These are phyloP conservation scores for Kodamaea alishanica DNA, from an alignment of 1,139 yeast species.

Conservation along the genomic window DNA sequence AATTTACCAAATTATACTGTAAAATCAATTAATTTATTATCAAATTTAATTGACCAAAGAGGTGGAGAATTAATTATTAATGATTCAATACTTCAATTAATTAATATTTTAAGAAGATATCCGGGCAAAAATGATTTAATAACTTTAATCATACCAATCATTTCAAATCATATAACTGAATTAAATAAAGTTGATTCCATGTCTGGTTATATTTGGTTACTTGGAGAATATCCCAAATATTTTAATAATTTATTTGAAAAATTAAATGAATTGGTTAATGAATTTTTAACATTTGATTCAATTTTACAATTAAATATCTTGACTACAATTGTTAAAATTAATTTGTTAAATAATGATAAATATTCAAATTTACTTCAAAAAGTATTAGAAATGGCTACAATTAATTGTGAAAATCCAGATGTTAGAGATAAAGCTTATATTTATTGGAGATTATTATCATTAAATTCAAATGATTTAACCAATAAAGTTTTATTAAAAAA, in stretches of 20 bases:
- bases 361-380: slow-evolving; percentile 57
- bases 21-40: slow-evolving; percentile 72
- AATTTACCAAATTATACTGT: slow-evolving; percentile 60
- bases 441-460: slow-evolving; percentile 87
- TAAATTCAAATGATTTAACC: slow-evolving; percentile 34
- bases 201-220: slow-evolving; percentile 80
- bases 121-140: slow-evolving; percentile 57
- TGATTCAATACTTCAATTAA: slow-evolving; percentile 73
- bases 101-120: slow-evolving; percentile 76
- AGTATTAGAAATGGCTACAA: slow-evolving; percentile 73
- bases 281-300: slow-evolving; percentile 71
- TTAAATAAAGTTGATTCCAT: slow-evolving; percentile 61
- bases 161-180: slow-evolving; percentile 57
- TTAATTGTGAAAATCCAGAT: slow-evolving; percentile 82
- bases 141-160: slow-evolving; percentile 66
- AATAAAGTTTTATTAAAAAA: slow-evolving; percentile 54
- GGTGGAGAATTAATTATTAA: slow-evolving; percentile 72
- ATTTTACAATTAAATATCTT: slow-evolving; percentile 72
- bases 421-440: slow-evolving; percentile 91
- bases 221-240: slow-evolving; percentile 83
- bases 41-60: slow-evolving; percentile 73
- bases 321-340: slow-evolving; percentile 76
- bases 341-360: slow-evolving; percentile 41
- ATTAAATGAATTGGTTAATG: slow-evolving; percentile 49
- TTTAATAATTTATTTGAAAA: slow-evolving; percentile 53